These are phyloP conservation scores for Tylopilus sp. DNA, from an alignment of 768 basidiomycete genomes.

Conservation along the genomic window DNA sequence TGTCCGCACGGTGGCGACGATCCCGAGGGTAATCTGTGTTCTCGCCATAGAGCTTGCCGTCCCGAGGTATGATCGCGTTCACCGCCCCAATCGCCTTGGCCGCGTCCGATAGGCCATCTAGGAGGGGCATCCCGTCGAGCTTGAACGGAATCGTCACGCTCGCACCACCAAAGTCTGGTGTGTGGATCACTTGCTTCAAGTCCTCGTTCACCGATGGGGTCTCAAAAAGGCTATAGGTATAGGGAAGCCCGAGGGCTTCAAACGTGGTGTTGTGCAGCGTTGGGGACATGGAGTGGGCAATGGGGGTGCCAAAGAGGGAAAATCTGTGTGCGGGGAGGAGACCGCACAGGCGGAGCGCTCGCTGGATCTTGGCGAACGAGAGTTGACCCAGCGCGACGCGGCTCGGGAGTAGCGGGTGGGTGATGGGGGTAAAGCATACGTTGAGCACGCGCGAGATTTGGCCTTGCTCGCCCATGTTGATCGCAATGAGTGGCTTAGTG, in stretches of 20 bases:
- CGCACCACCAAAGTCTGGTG: conserved; percentile 86
- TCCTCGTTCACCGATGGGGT: conserved; percentile 61
- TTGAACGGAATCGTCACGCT: conserved; percentile 97
- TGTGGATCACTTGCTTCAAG: conserved; percentile 57
- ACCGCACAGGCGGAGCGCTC: conserved; percentile 77
- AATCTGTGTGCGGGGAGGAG: conserved; percentile 69
- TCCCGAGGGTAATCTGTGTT: conserved; percentile 97
- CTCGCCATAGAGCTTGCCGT: conserved; percentile 67
- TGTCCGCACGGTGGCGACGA: conserved; percentile 54
- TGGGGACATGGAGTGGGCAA: conserved; percentile 87
- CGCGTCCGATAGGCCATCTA: conserved; percentile 76
- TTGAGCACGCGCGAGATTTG: conserved; percentile 91
- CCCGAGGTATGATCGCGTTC: conserved; percentile 72
- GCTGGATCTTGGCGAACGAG: conserved; percentile 82
- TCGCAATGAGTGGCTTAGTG: conserved; percentile 84
- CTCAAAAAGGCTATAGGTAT: conserved; percentile 76
- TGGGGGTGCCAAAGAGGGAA: conserved; percentile 88
- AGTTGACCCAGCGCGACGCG: conserved; percentile 94
- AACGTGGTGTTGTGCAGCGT: conserved; percentile 92
- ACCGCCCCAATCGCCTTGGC: conserved; percentile 90
- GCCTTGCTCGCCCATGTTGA: conserved; percentile 90
- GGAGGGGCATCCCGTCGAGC: conserved; percentile 78
- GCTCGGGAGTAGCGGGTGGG: conserved; percentile 81
- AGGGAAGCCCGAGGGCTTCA: conserved; percentile 74
- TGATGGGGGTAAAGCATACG: conserved; percentile 81